phyloP scores from a whole-genome alignment of 345 rosid species.

The Citrus sp. region DNA sequence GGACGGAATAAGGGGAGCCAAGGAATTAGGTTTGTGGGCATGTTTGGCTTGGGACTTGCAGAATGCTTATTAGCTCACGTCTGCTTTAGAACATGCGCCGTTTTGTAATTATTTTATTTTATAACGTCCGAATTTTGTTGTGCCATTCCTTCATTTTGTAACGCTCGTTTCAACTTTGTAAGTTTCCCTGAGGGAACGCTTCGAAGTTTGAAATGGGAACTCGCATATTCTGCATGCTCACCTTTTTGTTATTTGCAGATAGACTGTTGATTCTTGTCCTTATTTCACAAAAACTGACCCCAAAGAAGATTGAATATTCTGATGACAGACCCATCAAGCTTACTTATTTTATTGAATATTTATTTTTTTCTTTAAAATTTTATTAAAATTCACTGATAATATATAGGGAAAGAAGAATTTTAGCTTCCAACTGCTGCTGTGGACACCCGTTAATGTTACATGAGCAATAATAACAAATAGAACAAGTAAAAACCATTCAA shows the following conservation, averaged over 20 bases:
- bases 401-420: too few species aligned
- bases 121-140: slow-evolving; percentile 19
- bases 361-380: too few species aligned
- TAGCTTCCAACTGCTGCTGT: too few species aligned
- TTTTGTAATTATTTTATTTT: not conserved
- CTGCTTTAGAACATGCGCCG: not conserved
- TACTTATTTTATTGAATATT: too few species aligned
- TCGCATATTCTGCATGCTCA: slow-evolving; percentile 8
- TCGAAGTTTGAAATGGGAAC: not conserved
- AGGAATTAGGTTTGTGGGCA: not conserved
- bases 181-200: slow-evolving; percentile 2
- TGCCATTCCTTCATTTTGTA: not conserved
- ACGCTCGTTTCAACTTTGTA: not conserved
- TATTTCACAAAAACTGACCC: slow-evolving; percentile 7
- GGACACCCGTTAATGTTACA: too few species aligned
- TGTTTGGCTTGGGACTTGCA: slow-evolving; percentile 25
- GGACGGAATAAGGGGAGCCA: slow-evolving; percentile 13
- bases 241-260: not conserved
- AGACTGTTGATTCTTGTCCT: not conserved
- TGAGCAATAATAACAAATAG: too few species aligned
- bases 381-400: too few species aligned
- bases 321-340: not conserved
- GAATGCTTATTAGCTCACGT: slow-evolving; percentile 13
- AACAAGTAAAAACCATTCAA: too few species aligned
- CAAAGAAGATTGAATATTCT: slow-evolving; percentile 2